Evolutionary conservation across 108 stramenopile genomes (phyloP), one percentile per base, ranked within the genome.

Genomic region (Skeletonema potamos): DNA sequence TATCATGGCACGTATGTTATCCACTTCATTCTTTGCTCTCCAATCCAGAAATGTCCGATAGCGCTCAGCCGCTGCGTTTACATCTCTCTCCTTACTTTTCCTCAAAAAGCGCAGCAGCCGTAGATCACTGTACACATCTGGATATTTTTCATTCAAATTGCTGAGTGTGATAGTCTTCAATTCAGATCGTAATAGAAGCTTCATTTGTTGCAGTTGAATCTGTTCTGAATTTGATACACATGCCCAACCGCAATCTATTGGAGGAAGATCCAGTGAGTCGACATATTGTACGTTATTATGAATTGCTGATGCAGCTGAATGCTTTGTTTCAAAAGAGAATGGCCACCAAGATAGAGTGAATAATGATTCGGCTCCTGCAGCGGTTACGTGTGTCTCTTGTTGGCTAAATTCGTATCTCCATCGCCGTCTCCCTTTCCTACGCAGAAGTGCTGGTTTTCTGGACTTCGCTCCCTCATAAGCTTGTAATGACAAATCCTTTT

Each of bases 31-130:
- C 6, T 70, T 61, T 34, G 58, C 55, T 26, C 82, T 57, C 73
- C 77, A 79, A 30, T 48, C 11, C 3, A 79, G 18, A 51, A 67
- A 83, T 1, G 73, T 15, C 24, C 59, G 27, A 65, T 70, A 74
- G 3, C 74, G 73, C 7, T 32, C 46, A n/a, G 73, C 73, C 7
- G 73, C 66, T n/a, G 70, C 54, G 2, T 28, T 18, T 15, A 58
- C 33, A 58, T 83, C 66, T 55, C 71, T 48, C 6, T 61, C 61
- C 44, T 62, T 64, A 33, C 59, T 58, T 48, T 83, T 83, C 5
- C 82, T 43, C 13, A 79, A 46, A 66, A 79, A 74, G 8, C 82
- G 67, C 8, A 79, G 44, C 18, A 83, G 68, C 0, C 84, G 44
- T 28, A 71, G 10, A 29, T 83, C 72, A 28, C 65, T 30, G 37